Conservation (phyloP, 2,329 filamentous ascomycete genomes). For the Xylariaceae sp. region DNA sequence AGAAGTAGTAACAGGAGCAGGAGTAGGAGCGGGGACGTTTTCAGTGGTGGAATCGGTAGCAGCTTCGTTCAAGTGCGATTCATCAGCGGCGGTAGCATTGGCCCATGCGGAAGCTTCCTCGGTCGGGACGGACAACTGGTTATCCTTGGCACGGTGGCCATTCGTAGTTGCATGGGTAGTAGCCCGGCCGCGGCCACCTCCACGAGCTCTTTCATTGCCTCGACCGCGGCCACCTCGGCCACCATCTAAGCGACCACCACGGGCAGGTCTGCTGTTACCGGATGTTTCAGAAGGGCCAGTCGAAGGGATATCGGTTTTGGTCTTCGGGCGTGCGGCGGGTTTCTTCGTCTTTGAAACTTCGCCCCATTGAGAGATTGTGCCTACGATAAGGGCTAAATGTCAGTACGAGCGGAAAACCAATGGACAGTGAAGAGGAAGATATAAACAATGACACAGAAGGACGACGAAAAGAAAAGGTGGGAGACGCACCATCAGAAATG, state of each 20-base stretch:
- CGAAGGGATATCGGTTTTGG: conserved; percentile 64
- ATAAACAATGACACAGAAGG: neutral
- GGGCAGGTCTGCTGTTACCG: conserved; percentile 56
- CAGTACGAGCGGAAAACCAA: conserved; percentile 32
- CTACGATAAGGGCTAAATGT: conserved; percentile 51
- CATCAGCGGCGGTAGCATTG: conserved; percentile 50
- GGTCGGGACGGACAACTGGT: conserved; percentile 69
- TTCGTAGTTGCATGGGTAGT: conserved; percentile 66
- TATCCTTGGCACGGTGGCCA: conserved; percentile 65
- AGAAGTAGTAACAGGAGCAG: conserved; percentile 46
- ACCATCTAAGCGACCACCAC: conserved; percentile 63
- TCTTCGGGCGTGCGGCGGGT: conserved; percentile 74
- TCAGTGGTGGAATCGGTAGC: conserved; percentile 43
- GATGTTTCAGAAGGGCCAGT: conserved; percentile 59
- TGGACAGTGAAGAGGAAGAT: neutral
- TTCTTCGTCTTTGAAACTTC: conserved; percentile 85
- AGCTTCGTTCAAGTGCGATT: conserved; percentile 44
- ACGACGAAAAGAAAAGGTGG: conserved; percentile 13
- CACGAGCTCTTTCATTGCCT: conserved; percentile 67
- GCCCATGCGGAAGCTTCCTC: conserved; percentile 72
- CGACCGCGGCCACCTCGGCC: conserved; percentile 45
- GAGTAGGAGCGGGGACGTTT: conserved; percentile 46
- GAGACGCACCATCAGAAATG: conserved; percentile 75
- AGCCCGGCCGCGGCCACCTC: conserved; percentile 69
- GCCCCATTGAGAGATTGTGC: conserved; percentile 81